A percentile compares a stretch with the other conserved stretches of the same genome.
phyloP scores from a whole-genome alignment of 73 alveolate species.

The Paramecium tetraurelia region DNA sequence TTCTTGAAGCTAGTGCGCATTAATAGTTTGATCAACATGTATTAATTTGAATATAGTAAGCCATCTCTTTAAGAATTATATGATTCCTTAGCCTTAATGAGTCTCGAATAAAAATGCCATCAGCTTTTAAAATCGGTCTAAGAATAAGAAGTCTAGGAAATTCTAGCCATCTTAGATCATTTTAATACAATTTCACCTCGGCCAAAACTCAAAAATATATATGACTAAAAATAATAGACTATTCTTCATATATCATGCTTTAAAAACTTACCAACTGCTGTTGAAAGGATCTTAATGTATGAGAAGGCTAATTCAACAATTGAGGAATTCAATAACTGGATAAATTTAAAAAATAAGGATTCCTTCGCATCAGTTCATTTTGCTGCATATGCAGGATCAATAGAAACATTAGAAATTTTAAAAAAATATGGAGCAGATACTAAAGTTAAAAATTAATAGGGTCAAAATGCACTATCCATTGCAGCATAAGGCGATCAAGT shows the following conservation, averaged over 20 bases:
- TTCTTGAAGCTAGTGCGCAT: background rate
- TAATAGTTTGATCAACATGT: background rate
- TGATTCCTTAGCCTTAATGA: background rate
- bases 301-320: conserved; percentile 4
- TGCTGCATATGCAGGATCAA: conserved; percentile 88
- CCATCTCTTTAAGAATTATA: background rate
- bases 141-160: background rate
- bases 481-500: conserved; percentile 97
- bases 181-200: background rate
- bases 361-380: conserved; percentile 92
- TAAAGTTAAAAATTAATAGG: conserved; percentile 78
- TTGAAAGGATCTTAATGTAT: background rate
- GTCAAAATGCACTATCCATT: conserved; percentile 92
- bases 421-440: conserved; percentile 83
- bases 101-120: background rate
- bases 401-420: conserved; percentile 79
- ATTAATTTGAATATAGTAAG: background rate
- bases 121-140: background rate
- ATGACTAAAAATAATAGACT: conserved; percentile 50
- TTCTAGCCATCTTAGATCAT: background rate
- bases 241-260: conserved; percentile 75
- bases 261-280: conserved; percentile 13
- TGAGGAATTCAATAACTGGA: conserved; percentile 65
- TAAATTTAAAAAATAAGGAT: conserved; percentile 78
- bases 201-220: background rate